Conservation (phyloP, 345 rosid species). For the Eucalyptus marginata region DNA sequence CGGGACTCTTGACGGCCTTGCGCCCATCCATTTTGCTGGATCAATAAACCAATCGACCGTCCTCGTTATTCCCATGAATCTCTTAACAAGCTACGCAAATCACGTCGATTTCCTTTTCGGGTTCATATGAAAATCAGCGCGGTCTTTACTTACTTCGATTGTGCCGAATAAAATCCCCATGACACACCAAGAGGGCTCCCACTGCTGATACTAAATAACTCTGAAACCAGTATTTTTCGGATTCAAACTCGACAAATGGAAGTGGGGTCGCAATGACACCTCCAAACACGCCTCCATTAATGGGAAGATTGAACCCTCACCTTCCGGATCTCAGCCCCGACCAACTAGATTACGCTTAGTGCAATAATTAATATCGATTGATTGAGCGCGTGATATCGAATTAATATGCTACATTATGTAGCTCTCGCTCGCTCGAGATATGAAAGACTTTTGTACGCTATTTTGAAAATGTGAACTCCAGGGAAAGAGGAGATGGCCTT, state of each 20-base stretch:
- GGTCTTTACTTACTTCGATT: background rate
- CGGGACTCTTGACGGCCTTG: no score
- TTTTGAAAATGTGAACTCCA: no score
- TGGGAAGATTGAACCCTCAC: background rate
- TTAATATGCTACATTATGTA: no score
- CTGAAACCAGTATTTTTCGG: background rate
- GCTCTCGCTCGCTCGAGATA: no score
- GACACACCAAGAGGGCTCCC: background rate
- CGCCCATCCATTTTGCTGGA: no score
- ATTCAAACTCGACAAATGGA: background rate
- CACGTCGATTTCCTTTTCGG: background rate
- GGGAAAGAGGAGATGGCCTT: no score
- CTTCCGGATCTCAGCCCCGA: background rate
- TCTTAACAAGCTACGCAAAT: background rate
- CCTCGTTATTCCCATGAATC: background rate
- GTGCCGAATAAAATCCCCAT: background rate
- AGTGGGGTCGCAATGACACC: background rate
- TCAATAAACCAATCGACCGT: no score
- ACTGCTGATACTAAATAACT: background rate
- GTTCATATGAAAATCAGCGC: background rate
- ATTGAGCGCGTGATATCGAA: no score
- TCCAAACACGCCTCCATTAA: background rate
- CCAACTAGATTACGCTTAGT: no score
- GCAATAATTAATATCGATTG: no score
- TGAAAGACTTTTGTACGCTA: no score